Base-by-base conservation (phyloP, 2,329 filamentous ascomycete species). In the Atkinsonella texensis region DNA sequence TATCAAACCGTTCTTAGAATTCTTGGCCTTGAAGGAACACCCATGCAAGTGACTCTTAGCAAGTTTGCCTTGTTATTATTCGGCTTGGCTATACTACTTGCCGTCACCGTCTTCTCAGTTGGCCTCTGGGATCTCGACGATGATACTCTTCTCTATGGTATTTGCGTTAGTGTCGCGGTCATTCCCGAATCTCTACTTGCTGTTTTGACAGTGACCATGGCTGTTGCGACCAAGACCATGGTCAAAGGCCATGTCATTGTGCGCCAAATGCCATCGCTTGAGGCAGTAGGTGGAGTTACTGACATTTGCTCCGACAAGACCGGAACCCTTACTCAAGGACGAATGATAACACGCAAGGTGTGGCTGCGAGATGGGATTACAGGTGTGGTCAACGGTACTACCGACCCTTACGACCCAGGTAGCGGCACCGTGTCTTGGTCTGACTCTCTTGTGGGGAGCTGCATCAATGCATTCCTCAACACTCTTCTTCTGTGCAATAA, bases 1-100 rank as follows among this genome's bases (percentile, higher is more conserved):
- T 70, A 70, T 53, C 68, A 69, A 52, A 69, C 67, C 48, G 53
- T 65, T 50, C 73, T 76, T 45, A 75, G 75, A 57, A 73, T 86
- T 54, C 74, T 87, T 43, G 84, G 80, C 51, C 66, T 84, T 2
- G 76, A 86, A 51, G 89, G 89, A 48, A 95, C 89, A 1, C 89
- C 89, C 0, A 73, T 95, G 45, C 88, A 94, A 69, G 83, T 85
- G 57, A 91, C 87, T 62, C 75, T 95, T 49, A 88, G 85, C 70
- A 89, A 90, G 67, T 84, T 95, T 61, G 89, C 89, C 31, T 81
- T 93, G 43, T 64, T 88, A 3, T 78, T 95, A 2, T 94, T 95
- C 62, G 81, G 75, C 46, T 77, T 89, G 48, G 89, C 80, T 43
- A 70, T 83, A 51, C 59, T 82, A 2, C 71, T 83, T 35, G 79